These are phyloP conservation scores for Pueraria montana DNA, from an alignment of 306 rosid species.

Conservation along the genomic window DNA sequence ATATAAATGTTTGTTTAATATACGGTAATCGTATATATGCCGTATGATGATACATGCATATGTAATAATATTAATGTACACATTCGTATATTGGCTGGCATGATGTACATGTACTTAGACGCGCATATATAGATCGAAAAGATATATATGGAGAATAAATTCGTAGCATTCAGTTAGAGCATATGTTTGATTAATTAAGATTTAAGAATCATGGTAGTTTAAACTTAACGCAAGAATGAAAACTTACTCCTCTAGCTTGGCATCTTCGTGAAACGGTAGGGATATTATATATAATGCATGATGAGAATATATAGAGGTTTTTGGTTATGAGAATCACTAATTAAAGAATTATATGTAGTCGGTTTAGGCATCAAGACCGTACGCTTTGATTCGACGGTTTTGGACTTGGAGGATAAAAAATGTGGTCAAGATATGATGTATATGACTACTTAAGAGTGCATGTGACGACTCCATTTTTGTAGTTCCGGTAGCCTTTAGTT, in stretches of 20 bases:
- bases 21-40: background rate
- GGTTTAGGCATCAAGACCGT: constrained; percentile 26
- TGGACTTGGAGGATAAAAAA: background rate
- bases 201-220: constrained; percentile 12
- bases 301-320: background rate
- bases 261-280: constrained; percentile 26
- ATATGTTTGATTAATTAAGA: constrained; percentile 14
- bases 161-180: constrained; percentile 13
- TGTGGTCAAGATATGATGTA: background rate
- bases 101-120: background rate
- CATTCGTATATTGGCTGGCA: background rate
- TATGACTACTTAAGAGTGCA: background rate
- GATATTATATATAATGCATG: constrained; percentile 13
- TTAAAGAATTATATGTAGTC: background rate
- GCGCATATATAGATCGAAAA: background rate
- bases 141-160: constrained; percentile 31
- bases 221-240: constrained; percentile 2
- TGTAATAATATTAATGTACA: background rate
- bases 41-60: background rate
- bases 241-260: constrained; percentile 31
- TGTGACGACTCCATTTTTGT: background rate
- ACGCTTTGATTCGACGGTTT: constrained; percentile 10
- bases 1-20: background rate
- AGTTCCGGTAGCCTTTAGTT: background rate
- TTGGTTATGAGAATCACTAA: background rate